Evolutionary conservation across 352 stramenopile species (phyloP), one percentile per base, ranked within the genome.

Genomic region (Pythium oligandrum): DNA sequence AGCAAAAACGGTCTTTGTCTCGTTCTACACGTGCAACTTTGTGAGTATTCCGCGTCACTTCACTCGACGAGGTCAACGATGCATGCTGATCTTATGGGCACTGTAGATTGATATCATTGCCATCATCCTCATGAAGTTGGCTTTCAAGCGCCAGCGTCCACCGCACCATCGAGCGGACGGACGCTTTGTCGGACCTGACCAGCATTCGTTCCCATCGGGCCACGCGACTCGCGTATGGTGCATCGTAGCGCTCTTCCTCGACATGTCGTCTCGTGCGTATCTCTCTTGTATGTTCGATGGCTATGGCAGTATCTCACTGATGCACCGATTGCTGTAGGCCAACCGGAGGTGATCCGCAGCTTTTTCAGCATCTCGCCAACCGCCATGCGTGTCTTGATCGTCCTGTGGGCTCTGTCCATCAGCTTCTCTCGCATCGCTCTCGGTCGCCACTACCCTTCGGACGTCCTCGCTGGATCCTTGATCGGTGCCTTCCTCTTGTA

Each of bases 181-280:
- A 42, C 77, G 83, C 39, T 93, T 93, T 51, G 78, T 90, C 33
- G 83, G 83, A 0, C 80, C 83, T 0, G 83, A 93, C 63, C 75
- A 93, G 67, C 83, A 92, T 57, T 93, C 83, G 58, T 93, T 93
- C 66, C 83, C 83, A 7, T 93, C 83, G 3, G 83, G 83, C 40
- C 83, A 93, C 62, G 83, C 81, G 4, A 91, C 83, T 39, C 81
- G 83, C 51, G 74, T 75, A 30, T 88, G 81, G 67, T 79, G 77
- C 48, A 73, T 93, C 56, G 64, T 90, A 32, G 78, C 63, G 6
- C 70, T 90, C 58, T 49, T 90, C 48, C 42, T 88, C 43, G 78
- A 81, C 53, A 59, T 91, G 30, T 68, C 76, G 17, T 37, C 36
- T 40, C 9, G 59, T 83, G 39, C 68, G 71, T 74, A 59, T 55